Evolutionary conservation across 2,329 filamentous ascomycete genomes (phyloP).

Genomic region (Fusarium tuaranense): DNA sequence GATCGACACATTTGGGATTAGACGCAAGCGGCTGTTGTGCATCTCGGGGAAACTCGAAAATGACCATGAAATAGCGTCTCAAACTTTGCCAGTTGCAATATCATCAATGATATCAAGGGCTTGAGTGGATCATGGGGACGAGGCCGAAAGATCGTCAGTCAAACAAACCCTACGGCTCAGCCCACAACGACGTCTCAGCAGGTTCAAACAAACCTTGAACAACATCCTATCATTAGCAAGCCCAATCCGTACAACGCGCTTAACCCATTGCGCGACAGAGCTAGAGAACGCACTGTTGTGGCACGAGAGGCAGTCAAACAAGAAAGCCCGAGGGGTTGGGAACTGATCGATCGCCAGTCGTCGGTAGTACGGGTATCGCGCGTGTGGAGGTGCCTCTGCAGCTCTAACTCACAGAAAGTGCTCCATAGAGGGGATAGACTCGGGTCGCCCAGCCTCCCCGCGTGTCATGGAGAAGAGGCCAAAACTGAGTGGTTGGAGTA

Average conservation of each 20-base stretch:
- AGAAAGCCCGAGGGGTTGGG: not conserved
- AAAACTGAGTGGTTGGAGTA: slow-evolving; percentile 14
- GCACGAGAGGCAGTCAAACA: not conserved
- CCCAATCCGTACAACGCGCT: not conserved
- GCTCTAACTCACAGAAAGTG: not conserved
- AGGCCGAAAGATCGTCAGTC: not conserved
- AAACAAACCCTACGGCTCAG: slow-evolving; percentile 10
- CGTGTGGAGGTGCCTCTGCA: not conserved
- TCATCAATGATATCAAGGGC: not conserved
- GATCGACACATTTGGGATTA: not conserved
- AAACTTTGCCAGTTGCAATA: not conserved
- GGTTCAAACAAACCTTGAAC: not conserved
- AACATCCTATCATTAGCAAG: not conserved
- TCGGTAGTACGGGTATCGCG: not conserved
- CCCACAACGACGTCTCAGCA: slow-evolving; percentile 2
- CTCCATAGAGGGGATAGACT: not conserved
- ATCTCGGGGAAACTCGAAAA: not conserved
- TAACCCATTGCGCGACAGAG: not conserved
- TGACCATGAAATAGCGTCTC: not conserved
- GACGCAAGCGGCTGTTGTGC: slow-evolving; percentile 16
- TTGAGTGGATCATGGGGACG: not conserved
- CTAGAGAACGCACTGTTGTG: not conserved
- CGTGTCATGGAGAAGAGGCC: not conserved
- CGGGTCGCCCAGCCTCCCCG: slow-evolving; percentile 7
- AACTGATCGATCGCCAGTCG: not conserved